A percentile compares a stretch with the other conserved stretches of the same genome.
phyloP scores from a whole-genome alignment of 164 flowering plant genomes.

The Sedum album region DNA sequence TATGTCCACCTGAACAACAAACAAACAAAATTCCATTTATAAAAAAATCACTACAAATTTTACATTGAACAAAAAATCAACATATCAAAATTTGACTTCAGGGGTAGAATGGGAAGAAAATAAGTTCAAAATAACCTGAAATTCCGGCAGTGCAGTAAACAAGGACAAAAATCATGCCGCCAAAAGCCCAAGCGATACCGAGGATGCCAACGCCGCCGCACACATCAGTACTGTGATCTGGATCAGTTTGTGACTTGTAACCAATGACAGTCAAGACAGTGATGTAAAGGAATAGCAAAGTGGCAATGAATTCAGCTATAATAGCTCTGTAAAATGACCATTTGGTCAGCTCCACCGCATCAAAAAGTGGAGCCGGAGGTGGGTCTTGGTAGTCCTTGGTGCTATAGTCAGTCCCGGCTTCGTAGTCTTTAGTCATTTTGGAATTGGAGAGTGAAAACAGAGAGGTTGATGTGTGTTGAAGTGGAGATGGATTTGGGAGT shows the following conservation, averaged over 20 bases:
- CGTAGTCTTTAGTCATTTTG: conserved; percentile 13
- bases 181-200: conserved; percentile 72
- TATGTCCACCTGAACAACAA: conserved; percentile 37
- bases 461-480: too few species aligned
- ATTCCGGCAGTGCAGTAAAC: conserved; percentile 76
- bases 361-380: conserved; percentile 51
- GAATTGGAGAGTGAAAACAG: too few species aligned
- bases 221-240: conserved; percentile 11
- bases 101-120: not conserved
- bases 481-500: too few species aligned
- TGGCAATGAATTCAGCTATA: conserved; percentile 63
- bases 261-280: conserved; percentile 58
- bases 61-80: too few species aligned
- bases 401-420: conserved; percentile 20
- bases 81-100: not conserved
- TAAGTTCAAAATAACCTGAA: conserved; percentile 26
- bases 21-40: not conserved
- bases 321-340: conserved; percentile 68
- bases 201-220: conserved; percentile 64
- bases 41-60: not conserved
- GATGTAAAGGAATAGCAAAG: conserved; percentile 53
- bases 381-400: conserved; percentile 62
- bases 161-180: conserved; percentile 64
- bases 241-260: conserved; percentile 34
- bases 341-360: conserved; percentile 30